Base-by-base conservation (phyloP, 805 yeast genomes). In the Zygotorulaspora chibaensis region DNA sequence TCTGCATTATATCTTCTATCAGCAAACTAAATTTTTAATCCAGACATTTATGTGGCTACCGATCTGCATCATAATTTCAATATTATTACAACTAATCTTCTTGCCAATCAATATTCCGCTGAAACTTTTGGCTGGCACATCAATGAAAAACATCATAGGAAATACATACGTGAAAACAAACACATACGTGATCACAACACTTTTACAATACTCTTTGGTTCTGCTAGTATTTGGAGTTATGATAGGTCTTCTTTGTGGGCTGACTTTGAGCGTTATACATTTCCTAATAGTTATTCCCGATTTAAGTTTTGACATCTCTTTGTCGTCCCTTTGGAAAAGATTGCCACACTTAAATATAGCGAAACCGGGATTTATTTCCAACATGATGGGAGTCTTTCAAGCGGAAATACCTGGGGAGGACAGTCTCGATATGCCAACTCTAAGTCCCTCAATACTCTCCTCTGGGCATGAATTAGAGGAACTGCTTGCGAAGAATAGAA, bases 51-150 rank as follows among this genome's bases (percentile, higher is more conserved):
- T 52, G 15, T 46, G 52, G 51, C 38, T 48, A 12, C 66, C 66
- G 8, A 16, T 46, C 3, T 31, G 45, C 16, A 62, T 60, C 17
- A 37, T 55, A 12, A 11, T 53, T 3, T 47, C 55, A 13, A 52
- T 46, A 35, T 4, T 51, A 15, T n/a, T 47, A 10, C 53, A 47
- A 23, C 42, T 60, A 8, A 40, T 47, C 9, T 42, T 56, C 10
- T 35, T 63, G 16, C 67, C 67, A 2, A 37, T 61, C 6, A 63
- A 63, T 43, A 46, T 62, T 3, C 63, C 65, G 13, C 41, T 60
- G 38, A 40, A 42, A 8, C 17, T 61, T 6, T 34, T 62, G 10
- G 43, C 55, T 15, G 61, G 62, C 8, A 50, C 57, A 8, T 47
- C 67, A 1, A 20, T 61, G 13, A 51, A 53, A 35, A 48, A 53